Percentiles rank a stretch among this genome's conserved stretches.
phyloP scores from a whole-genome alignment of 805 yeast genomes.

The Saccharomycopsis oosterbeekiorum region DNA sequence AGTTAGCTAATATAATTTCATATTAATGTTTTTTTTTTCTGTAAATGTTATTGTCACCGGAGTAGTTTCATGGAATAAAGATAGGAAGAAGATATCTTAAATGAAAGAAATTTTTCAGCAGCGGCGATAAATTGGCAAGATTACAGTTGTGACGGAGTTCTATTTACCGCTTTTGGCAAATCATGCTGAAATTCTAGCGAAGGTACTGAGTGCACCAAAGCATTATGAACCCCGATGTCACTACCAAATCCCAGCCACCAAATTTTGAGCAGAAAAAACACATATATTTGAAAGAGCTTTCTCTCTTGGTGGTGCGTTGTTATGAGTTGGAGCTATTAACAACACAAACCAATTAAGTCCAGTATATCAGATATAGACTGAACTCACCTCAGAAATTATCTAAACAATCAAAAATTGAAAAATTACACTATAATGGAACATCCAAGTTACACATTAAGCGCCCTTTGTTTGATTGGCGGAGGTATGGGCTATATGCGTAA shows the following conservation, averaged over 20 bases:
- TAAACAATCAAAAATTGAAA: neutral
- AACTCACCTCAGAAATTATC: too few relatives aligned
- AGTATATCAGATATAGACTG: too few relatives aligned
- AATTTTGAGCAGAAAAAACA: neutral
- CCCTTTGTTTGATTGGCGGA: constrained; percentile 62
- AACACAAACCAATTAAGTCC: too few relatives aligned
- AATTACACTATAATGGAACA: constrained; percentile 44
- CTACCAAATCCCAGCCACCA: neutral
- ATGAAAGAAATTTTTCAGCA: too few relatives aligned
- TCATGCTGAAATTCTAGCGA: neutral
- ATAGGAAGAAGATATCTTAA: too few relatives aligned
- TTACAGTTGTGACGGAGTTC: too few relatives aligned
- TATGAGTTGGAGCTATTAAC: too few relatives aligned
- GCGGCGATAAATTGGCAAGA: too few relatives aligned
- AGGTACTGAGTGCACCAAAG: neutral
- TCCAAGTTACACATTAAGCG: constrained; percentile 65
- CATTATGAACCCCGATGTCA: neutral
- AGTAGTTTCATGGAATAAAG: too few relatives aligned
- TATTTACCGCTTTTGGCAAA: neutral
- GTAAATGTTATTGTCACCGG: neutral
- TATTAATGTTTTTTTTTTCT: neutral
- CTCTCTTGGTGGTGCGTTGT: neutral
- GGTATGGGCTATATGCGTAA: constrained; percentile 57
- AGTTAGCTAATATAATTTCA: neutral
- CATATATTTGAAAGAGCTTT: neutral